phyloP scores from a whole-genome alignment of 108 stramenopile genomes.

The Heterococcus sp. region DNA sequence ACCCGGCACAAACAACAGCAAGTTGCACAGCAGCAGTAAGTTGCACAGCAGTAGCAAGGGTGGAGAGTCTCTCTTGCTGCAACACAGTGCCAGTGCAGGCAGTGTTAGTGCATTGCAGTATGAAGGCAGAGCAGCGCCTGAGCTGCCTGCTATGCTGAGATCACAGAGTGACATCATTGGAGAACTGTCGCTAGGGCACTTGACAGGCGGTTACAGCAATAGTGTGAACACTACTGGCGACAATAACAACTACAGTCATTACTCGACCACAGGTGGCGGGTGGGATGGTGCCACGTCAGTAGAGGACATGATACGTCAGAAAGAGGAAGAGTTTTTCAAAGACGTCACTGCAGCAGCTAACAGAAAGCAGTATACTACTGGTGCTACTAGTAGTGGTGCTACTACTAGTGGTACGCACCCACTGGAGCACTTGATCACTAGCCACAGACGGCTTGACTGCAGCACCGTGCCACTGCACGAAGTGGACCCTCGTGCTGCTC shows the following conservation, averaged over 20 bases:
- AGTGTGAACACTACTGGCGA: too few species aligned
- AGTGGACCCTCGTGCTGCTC: not conserved
- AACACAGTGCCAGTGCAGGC: conserved; percentile 1
- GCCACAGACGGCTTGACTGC: conserved; percentile 8
- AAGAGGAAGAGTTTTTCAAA: conserved; percentile 50
- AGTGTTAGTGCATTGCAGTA: not conserved
- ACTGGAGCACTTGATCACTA: conserved; percentile 25
- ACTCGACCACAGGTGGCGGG: not conserved
- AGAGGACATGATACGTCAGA: conserved; percentile 47
- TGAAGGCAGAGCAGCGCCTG: not conserved
- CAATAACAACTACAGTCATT: too few species aligned
- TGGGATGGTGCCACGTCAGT: not conserved
- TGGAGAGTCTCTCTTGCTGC: not conserved
- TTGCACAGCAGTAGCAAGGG: conserved; percentile 67
- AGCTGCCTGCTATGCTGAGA: not conserved
- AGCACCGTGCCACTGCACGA: conserved; percentile 1
- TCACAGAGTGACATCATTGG: not conserved
- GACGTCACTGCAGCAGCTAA: conserved; percentile 1
- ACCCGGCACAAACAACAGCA: conserved; percentile 71
- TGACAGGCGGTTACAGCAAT: too few species aligned
- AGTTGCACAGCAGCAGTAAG: conserved; percentile 73
- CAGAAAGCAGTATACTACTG: too few species aligned
- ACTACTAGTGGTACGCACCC: too few species aligned
- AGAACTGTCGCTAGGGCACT: not conserved
- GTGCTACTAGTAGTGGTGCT: too few species aligned